Base-by-base conservation (phyloP, 306 rosid genomes). In the Malus orientalis region DNA sequence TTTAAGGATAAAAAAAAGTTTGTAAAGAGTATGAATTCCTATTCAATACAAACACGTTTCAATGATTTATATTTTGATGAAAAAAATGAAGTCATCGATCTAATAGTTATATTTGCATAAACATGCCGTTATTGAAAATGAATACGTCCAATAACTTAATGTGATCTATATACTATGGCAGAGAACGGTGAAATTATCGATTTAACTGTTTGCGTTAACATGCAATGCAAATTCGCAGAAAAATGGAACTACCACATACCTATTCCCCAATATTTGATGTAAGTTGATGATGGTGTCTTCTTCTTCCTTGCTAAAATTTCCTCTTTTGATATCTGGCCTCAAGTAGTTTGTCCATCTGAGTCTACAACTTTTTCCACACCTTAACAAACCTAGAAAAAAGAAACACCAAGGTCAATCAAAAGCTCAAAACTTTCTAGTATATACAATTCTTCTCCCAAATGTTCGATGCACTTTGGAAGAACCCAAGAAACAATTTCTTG, bases 291-390 rank as follows among this genome's bases (percentile, higher is more conserved):
- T 90, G 64, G 87, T 49, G 0, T 94, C 96, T 44, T 94, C 96
- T 80, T 94, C 98, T 58, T 94, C 94, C 73, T 42, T 61, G 77
- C 86, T 91, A 32, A 91, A 85, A 67, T 94, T 91, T 15, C 98
- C 98, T 33, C 98, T 78, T 78, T 94, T 94, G 64, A 94, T 88
- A 79, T 94, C 98, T 0, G 98, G 98, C n/a, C 88, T 90, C 67
- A 94, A 61, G 70, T 94, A 94, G 75, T 94, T 94, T 11, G 77
- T 84, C 97, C 97, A 94, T 25, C 98, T 65, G 5, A 94, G 87
- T 57, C 98, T 84, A 71, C 98, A 94, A 76, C 98, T 93, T 80
- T 93, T 93, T 66, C 98, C 98, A 82, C 98, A 93, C 69, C 98
- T 86, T 51, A 84, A 80, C 27, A 93, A 61, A 14, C 98, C 98